Percentiles rank a stretch among this genome's conserved stretches.
Conservation (phyloP, 2,329 filamentous ascomycete genomes). For the Xylaria sp. region DNA sequence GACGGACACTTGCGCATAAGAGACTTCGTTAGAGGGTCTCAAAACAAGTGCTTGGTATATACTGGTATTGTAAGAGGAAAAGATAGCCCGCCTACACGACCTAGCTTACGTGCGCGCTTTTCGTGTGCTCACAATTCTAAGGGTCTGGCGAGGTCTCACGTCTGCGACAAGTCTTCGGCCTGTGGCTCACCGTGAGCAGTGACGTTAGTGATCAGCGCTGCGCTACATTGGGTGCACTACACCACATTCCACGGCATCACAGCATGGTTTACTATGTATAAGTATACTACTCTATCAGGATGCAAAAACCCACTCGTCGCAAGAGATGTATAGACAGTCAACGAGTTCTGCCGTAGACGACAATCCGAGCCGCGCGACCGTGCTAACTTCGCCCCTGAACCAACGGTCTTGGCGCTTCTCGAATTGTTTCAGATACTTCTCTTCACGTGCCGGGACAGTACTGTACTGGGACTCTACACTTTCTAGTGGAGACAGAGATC, state of each 20-base stretch:
- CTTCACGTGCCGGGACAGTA: slow-evolving; percentile 21
- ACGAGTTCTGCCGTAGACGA: not conserved
- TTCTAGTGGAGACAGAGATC: slow-evolving; percentile 13
- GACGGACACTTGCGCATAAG: not conserved
- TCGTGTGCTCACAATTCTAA: too few relatives aligned
- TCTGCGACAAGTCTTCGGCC: not conserved
- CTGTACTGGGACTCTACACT: too few relatives aligned
- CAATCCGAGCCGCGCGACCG: slow-evolving; percentile 18
- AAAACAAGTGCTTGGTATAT: not conserved
- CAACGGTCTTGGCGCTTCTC: slow-evolving; percentile 30
- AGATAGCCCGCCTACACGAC: not conserved
- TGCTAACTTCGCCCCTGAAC: slow-evolving; percentile 16
- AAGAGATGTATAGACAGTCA: not conserved
- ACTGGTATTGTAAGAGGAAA: not conserved
- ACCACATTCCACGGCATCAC: not conserved
- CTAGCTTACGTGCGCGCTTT: too few relatives aligned
- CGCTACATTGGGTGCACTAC: not conserved
- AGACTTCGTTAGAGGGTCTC: not conserved
- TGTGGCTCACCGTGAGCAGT: not conserved
- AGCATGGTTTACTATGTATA: not conserved
- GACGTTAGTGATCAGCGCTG: not conserved
- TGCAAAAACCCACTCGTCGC: not conserved
- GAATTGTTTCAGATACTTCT: slow-evolving; percentile 34
- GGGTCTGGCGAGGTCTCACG: too few relatives aligned
- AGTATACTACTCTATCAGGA: not conserved